Base-by-base conservation (phyloP, 495 filamentous ascomycete species). In the Hypoxylon crocopeplum region DNA sequence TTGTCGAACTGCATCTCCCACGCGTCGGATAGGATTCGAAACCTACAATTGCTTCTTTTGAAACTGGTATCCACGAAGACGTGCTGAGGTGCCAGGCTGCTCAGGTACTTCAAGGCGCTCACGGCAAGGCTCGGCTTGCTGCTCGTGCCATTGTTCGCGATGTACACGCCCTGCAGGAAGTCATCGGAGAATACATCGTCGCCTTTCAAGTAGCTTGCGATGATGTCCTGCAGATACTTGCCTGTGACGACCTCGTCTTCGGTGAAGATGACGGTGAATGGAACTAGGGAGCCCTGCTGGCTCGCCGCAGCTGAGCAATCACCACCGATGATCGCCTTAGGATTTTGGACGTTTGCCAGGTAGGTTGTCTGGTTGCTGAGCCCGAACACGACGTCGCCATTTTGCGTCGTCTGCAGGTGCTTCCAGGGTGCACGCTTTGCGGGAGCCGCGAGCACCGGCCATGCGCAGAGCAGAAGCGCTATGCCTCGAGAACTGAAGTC, bases 161-260 rank as follows among this genome's bases (percentile, higher is more conserved):
- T 55, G 38, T 69, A 73, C 21, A 75, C 16, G 5, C 65, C 55
- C 22, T 66, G 62, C 11, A 75, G 55, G 55, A 75, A 75, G 36
- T 72, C 69, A 7, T 49, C 49, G 12, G 63, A 57, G 22, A 62
- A 66, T 12, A 66, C 63, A 34, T 66, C 63, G 21, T 66, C 63
- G 20, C 58, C 52, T 6, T 29, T 48, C 12, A 57, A 15, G 27
- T 57, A 66, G 42, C 63, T 54, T 13, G 52, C 48, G 24, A 66
- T 44, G 20, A 38, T 33, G 19, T 22, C 22, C 38, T 59, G 34
- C 15, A 64, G 48, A 19, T 48, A 54, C 22, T 42, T 19, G 2
- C 56, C 58, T 12, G 69, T 69, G 17, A 72, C 49, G 2, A 45
- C 20, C 34, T 59, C 59, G n/a, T 67, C 27, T 45, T 64, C 62